Conservation (phyloP, 1,284 basidiomycete species). For the Mycena citricolor region DNA sequence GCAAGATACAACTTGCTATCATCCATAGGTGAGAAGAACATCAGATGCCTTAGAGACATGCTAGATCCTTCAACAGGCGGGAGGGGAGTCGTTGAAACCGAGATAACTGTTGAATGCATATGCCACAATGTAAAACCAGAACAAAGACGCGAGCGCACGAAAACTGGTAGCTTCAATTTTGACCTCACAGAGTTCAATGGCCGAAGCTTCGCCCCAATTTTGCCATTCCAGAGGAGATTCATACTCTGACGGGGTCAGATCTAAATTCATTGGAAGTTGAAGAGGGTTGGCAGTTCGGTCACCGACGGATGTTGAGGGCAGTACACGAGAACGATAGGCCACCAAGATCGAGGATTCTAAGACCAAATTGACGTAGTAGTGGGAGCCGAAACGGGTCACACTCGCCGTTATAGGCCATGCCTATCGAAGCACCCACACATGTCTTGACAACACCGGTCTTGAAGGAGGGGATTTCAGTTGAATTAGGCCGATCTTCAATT, state of each 20-base stretch:
- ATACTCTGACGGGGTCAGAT: conserved; percentile 33
- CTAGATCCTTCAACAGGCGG: conserved; percentile 32
- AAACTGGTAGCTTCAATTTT: conserved; percentile 48
- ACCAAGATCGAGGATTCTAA: conserved; percentile 61
- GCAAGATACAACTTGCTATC: conserved; percentile 45
- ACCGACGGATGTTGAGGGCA: conserved; percentile 34
- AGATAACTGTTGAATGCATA: conserved; percentile 26
- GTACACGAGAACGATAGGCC: conserved; percentile 58
- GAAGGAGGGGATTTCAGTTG: conserved; percentile 40
- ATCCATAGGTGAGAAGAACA: conserved; percentile 26
- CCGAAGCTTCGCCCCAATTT: conserved; percentile 58
- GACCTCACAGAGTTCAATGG: conserved; percentile 63
- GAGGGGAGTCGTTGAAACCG: conserved; percentile 24
- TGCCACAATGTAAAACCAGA: no score
- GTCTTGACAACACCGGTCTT: conserved; percentile 33
- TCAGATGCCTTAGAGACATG: conserved; percentile 24
- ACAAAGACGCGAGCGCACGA: no score
- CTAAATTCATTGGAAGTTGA: conserved; percentile 40
- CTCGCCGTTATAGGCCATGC: conserved; percentile 62
- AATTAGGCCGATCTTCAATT: conserved; percentile 35
- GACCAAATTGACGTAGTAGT: neutral
- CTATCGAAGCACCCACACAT: conserved; percentile 63
- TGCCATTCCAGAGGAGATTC: conserved; percentile 52
- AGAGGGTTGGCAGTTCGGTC: conserved; percentile 43
- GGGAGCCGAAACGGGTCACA: neutral